A percentile compares a stretch with the other conserved stretches of the same genome.
phyloP scores from a whole-genome alignment of 768 basidiomycete genomes.

The Tylopilus intermedius region DNA sequence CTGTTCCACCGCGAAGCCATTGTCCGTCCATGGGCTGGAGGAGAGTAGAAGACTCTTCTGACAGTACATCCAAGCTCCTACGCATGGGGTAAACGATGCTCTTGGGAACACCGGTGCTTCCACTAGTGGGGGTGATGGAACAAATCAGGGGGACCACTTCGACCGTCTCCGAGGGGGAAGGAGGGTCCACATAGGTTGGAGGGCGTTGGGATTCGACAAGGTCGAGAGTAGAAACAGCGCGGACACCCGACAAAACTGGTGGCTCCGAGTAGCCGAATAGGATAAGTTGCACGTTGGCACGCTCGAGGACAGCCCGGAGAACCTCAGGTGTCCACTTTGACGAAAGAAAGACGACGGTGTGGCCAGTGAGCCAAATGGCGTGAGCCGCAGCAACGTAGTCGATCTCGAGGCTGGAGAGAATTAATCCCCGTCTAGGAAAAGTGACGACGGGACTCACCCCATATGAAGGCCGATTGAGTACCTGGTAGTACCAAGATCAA shows the following conservation, averaged over 20 bases:
- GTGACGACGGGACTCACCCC: conserved; percentile 12
- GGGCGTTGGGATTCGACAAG: conserved; percentile 10
- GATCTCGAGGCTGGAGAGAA: conserved; percentile 23
- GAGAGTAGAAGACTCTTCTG: conserved; percentile 27
- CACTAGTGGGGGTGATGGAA: conserved; percentile 27
- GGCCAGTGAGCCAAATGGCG: conserved; percentile 27
- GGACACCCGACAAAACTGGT: conserved; percentile 4
- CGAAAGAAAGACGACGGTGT: conserved; percentile 27
- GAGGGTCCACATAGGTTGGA: conserved; percentile 10
- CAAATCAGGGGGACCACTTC: conserved; percentile 21
- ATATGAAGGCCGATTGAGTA: conserved; percentile 26
- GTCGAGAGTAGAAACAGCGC: conserved; percentile 16
- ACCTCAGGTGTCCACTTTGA: conserved; percentile 28
- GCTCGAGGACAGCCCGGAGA: conserved; percentile 19
- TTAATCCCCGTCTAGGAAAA: background rate
- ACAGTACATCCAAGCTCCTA: conserved; percentile 20
- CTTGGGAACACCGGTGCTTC: conserved; percentile 31
- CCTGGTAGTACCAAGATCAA: conserved; percentile 11
- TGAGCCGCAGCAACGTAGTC: conserved; percentile 29
- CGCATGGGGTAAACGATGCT: conserved; percentile 31
- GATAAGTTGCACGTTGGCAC: conserved; percentile 21
- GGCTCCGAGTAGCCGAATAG: conserved; percentile 20
- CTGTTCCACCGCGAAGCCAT: conserved; percentile 31
- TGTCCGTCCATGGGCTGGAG: conserved; percentile 27
- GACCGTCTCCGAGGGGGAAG: conserved; percentile 18